phyloP scores from a whole-genome alignment of 257 asterid genomes.

The Sherardia arvensis region DNA sequence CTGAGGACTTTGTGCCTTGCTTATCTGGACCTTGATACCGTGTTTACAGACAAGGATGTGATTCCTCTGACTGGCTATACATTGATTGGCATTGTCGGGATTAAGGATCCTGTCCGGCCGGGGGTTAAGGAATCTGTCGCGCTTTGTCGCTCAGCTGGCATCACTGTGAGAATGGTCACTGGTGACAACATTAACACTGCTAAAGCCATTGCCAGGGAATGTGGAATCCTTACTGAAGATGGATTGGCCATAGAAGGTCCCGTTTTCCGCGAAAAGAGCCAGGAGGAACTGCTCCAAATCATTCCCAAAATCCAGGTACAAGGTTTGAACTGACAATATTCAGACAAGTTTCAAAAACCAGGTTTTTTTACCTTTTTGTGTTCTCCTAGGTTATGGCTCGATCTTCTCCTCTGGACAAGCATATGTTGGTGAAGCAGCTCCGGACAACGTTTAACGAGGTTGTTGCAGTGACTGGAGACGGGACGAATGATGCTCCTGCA shows the following conservation, averaged over 20 bases:
- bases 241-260: conserved; percentile 96
- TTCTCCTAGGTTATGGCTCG: conserved; percentile 82
- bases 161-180: conserved; percentile 86
- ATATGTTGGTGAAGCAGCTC: conserved; percentile 74
- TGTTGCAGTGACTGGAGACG: conserved; percentile 97
- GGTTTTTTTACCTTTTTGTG: not conserved
- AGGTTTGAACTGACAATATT: no score
- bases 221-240: conserved; percentile 88
- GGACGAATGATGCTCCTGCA: conserved; percentile 97
- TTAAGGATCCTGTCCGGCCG: conserved; percentile 90
- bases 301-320: conserved; percentile 88
- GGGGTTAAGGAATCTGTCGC: conserved; percentile 90
- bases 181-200: conserved; percentile 95
- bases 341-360: no score
- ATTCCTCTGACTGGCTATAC: conserved; percentile 67
- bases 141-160: conserved; percentile 83
- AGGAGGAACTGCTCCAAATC: conserved; percentile 56
- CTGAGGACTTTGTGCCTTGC: conserved; percentile 85
- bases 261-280: conserved; percentile 66
- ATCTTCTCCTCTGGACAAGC: conserved; percentile 90
- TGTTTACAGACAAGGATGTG: conserved; percentile 39
- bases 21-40: conserved; percentile 55
- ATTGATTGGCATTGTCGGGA: conserved; percentile 71
- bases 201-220: conserved; percentile 86
- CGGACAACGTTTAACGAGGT: conserved; percentile 82